A percentile compares a stretch with the other conserved stretches of the same genome.
Evolutionary conservation across 108 stramenopile genomes (phyloP).

Genomic region (Pinguiococcus pyrenoidosus): DNA sequence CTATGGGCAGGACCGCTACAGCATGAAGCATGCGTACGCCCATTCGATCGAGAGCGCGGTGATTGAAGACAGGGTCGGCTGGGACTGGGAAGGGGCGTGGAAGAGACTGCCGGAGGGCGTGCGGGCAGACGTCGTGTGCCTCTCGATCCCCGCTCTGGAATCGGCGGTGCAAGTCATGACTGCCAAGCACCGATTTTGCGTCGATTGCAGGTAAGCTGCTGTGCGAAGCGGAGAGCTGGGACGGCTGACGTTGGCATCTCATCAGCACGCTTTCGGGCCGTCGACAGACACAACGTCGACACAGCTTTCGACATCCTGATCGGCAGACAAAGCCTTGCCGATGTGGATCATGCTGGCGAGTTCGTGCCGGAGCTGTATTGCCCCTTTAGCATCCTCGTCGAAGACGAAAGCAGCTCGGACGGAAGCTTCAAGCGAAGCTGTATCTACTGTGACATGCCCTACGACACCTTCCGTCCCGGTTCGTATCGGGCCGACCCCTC

Average conservation of each 20-base stretch:
- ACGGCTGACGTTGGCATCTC: background rate
- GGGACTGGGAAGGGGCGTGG: conserved; percentile 23
- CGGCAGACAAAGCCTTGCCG: conserved; percentile 4
- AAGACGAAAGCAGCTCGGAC: background rate
- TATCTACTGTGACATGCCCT: too few species aligned
- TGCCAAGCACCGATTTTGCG: background rate
- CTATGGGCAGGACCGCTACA: too few species aligned
- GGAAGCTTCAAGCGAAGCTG: background rate
- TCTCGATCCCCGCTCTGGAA: conserved; percentile 7
- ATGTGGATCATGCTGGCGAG: conserved; percentile 11
- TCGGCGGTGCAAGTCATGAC: conserved; percentile 19
- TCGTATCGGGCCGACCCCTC: background rate
- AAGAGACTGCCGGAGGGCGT: conserved; percentile 8
- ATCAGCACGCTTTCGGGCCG: conserved; percentile 7
- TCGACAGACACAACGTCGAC: conserved; percentile 21
- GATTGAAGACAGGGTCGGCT: too few species aligned
- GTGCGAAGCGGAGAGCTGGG: background rate
- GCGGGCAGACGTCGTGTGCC: conserved; percentile 9
- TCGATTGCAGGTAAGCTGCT: conserved; percentile 1
- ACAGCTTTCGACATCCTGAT: conserved; percentile 16
- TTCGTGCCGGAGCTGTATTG: conserved; percentile 15
- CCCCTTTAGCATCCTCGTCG: conserved; percentile 7
- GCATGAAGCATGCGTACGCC: too few species aligned
- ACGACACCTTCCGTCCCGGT: too few species aligned
- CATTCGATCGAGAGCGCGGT: too few species aligned